Evolutionary conservation across 768 basidiomycete species (phyloP).

Genomic region (Tricholoma matsutake): DNA sequence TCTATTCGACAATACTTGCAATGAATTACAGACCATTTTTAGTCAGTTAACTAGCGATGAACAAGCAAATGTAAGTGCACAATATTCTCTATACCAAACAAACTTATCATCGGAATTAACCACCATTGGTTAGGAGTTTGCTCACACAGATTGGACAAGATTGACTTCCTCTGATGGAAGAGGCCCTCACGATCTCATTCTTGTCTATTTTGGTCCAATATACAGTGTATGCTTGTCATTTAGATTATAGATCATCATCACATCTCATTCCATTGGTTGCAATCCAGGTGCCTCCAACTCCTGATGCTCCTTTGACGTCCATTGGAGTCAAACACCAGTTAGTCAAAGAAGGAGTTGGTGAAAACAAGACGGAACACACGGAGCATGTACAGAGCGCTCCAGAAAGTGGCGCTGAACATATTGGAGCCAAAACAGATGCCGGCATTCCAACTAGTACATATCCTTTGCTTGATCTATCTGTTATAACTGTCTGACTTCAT

Average conservation of each 20-base stretch:
- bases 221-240: neutral
- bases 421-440: neutral
- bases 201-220: neutral
- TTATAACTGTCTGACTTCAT: neutral
- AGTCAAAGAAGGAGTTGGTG: neutral
- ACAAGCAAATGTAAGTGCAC: neutral
- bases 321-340: neutral
- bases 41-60: neutral
- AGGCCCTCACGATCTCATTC: neutral
- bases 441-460: neutral
- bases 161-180: neutral
- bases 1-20: neutral
- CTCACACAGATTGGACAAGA: neutral
- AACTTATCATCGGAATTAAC: neutral
- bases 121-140: neutral
- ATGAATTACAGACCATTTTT: neutral
- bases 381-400: neutral
- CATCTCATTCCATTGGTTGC: neutral
- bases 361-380: neutral
- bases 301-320: neutral
- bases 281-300: neutral
- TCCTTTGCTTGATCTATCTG: no score
- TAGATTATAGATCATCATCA: neutral
- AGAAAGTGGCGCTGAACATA: neutral
- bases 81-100: neutral